Evolutionary conservation across 768 basidiomycete genomes (phyloP), one percentile per base, ranked within the genome.

Genomic region (Mycena chlorophos): DNA sequence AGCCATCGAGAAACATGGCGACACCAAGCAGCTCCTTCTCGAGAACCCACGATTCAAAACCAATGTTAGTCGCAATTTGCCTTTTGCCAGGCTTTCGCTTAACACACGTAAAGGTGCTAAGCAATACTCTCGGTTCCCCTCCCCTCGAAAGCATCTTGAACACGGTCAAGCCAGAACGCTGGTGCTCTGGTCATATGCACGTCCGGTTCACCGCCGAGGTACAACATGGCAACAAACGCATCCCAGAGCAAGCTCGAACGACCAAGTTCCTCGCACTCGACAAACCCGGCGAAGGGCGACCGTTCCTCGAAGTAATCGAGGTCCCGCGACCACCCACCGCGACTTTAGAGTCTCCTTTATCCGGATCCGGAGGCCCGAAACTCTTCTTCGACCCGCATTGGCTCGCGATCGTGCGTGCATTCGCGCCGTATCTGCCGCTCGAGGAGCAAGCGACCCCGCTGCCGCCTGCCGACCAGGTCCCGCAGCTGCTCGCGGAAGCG

Each of bases 321-420:
- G 68, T 91, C 22, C 73, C 76, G 4, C 62, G 64, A 40, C 56
- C 68, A 57, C 61, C 48, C 37, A 42, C 45, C 51, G 66, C 49
- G 5, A 19, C 40, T 6, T 20, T 12, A 5, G n/a, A 12, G 31
- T 34, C 17, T 34, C 52, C 56, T 23, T 34, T 46, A 51, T 25
- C 43, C 46, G 5, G 51, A 55, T 14, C 53, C 58, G 28, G 39
- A 54, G 34, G 50, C 58, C 78, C 81, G 4, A 59, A 56, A 0
- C 65, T 98, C 19, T 78, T 80, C 14, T 97, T 83, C 69, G 94
- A 98, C 65, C 86, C 87, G 0, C 86, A 93, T 67, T 99, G 97
- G 97, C 84, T 98, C 45, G 94, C 94, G 0, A 93, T 99, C 65
- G 86, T 85, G 4, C 88, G 91, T 5, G 93, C 92, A 0, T 89